Percentiles rank a stretch among this genome's conserved stretches.
phyloP scores from a whole-genome alignment of 2,329 filamentous ascomycete genomes.

The Nannizziopsis barbatae region DNA sequence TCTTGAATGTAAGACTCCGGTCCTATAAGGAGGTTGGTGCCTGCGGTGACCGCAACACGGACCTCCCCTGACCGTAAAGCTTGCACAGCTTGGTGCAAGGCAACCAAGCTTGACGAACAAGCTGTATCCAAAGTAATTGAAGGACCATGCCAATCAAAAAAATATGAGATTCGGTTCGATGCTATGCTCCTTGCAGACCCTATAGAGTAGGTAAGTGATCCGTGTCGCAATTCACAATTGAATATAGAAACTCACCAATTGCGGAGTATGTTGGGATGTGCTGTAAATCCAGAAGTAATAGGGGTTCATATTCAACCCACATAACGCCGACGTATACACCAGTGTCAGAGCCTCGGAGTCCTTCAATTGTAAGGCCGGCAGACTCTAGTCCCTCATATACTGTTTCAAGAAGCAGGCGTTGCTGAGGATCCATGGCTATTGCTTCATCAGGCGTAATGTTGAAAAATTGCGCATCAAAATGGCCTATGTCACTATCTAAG shows the following conservation, averaged over 20 bases:
- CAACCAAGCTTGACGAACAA: slow-evolving; percentile 18
- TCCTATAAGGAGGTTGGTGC: slow-evolving; percentile 19
- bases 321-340: slow-evolving; percentile 18
- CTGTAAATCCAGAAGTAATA: slow-evolving; percentile 8
- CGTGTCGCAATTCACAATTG: not conserved
- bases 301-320: slow-evolving; percentile 14
- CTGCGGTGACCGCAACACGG: slow-evolving; percentile 16
- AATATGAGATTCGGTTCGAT: slow-evolving; percentile 10
- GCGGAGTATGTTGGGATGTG: slow-evolving; percentile 17
- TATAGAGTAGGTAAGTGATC: not conserved
- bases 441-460: not conserved
- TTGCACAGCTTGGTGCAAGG: slow-evolving; percentile 25
- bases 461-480: slow-evolving; percentile 7
- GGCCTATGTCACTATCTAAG: not conserved
- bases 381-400: slow-evolving; percentile 1
- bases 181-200: slow-evolving; percentile 3
- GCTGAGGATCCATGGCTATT: slow-evolving; percentile 1
- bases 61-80: slow-evolving; percentile 21
- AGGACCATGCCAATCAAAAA: slow-evolving; percentile 13
- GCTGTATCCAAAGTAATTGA: slow-evolving; percentile 15
- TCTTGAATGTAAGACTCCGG: slow-evolving; percentile 19
- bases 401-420: slow-evolving; percentile 5
- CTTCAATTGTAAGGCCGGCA: slow-evolving; percentile 3
- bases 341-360: slow-evolving; percentile 2
- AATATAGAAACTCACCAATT: slow-evolving; percentile 3